Percentiles rank a stretch among this genome's conserved stretches.
Conservation (phyloP, 805 yeast species). For the Metschnikowia hibisci region DNA sequence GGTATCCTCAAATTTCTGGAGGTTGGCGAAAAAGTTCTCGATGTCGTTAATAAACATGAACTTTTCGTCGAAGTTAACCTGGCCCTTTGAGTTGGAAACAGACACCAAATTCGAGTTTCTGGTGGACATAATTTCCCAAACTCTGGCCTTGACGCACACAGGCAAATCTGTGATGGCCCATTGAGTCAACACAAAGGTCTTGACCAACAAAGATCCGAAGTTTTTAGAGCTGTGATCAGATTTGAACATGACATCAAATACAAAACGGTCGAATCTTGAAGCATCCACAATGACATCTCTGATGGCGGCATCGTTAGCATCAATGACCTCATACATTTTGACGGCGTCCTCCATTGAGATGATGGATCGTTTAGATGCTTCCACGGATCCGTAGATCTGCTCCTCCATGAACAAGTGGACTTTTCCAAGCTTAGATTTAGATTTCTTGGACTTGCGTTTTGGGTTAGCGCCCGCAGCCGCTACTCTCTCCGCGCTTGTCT, state of each 20-base stretch:
- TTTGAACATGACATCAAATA: conserved; percentile 36
- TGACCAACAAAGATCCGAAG: conserved; percentile 50
- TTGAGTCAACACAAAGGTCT: conserved; percentile 67
- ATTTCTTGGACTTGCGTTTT: background rate
- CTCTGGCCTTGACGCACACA: conserved; percentile 47
- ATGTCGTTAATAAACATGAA: conserved; percentile 32
- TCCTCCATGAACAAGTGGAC: conserved; percentile 43
- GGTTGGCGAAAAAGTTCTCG: conserved; percentile 27
- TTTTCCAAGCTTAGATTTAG: conserved; percentile 3
- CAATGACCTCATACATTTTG: conserved; percentile 29
- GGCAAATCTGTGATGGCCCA: conserved; percentile 40
- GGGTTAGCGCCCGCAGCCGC: background rate
- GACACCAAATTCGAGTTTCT: conserved; percentile 13
- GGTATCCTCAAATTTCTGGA: conserved; percentile 41
- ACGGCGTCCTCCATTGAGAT: conserved; percentile 65
- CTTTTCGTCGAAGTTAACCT: conserved; percentile 30
- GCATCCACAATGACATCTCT: conserved; percentile 30
- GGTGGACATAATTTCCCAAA: conserved; percentile 29
- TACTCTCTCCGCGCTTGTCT: conserved; percentile 21
- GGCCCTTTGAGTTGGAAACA: background rate
- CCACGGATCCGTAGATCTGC: conserved; percentile 52
- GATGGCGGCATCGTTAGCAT: conserved; percentile 15
- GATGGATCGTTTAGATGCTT: conserved; percentile 47
- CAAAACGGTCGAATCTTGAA: conserved; percentile 20
- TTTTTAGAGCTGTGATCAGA: conserved; percentile 47